Evolutionary conservation across 1,284 basidiomycete genomes (phyloP).

Genomic region (Moesziomyces sp.): DNA sequence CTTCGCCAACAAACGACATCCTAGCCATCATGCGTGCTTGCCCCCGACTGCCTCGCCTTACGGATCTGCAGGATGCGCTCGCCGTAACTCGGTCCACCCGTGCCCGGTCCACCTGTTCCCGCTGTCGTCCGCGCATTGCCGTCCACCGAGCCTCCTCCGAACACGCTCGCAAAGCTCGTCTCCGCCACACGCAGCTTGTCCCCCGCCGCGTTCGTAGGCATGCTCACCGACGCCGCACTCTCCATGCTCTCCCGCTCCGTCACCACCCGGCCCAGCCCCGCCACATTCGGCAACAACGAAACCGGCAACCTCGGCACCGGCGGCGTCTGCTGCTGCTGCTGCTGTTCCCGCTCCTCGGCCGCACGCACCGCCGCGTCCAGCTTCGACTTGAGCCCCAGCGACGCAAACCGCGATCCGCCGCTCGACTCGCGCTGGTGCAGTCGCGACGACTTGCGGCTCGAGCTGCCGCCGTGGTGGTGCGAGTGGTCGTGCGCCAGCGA

Average conservation of each 20-base stretch:
- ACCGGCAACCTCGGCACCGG: conserved; percentile 26
- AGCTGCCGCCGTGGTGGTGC: conserved; percentile 7
- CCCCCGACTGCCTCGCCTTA: conserved; percentile 28
- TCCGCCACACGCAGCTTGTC: conserved; percentile 1
- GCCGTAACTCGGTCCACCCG: conserved; percentile 28
- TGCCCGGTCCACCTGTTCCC: background rate
- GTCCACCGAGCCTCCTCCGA: conserved; percentile 10
- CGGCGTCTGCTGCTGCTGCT: background rate
- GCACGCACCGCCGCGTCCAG: conserved; percentile 35
- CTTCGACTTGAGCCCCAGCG: conserved; percentile 38
- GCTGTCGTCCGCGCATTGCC: background rate
- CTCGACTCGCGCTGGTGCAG: conserved; percentile 34
- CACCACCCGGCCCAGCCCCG: conserved; percentile 8
- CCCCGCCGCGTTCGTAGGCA: background rate
- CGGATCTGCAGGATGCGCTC: conserved; percentile 36
- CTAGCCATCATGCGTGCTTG: conserved; percentile 1
- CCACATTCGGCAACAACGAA: conserved; percentile 25
- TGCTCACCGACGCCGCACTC: conserved; percentile 11
- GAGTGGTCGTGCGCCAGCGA: conserved; percentile 52
- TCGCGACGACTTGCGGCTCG: conserved; percentile 34
- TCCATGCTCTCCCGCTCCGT: conserved; percentile 29
- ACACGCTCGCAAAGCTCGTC: conserved; percentile 13
- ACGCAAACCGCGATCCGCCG: conserved; percentile 32
- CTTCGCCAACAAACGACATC: too few species aligned
- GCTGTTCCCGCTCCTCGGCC: conserved; percentile 24